Evolutionary conservation across 2,329 filamentous ascomycete species (phyloP), one percentile per base, ranked within the genome.

Genomic region (Ramularia collo-cygni): DNA sequence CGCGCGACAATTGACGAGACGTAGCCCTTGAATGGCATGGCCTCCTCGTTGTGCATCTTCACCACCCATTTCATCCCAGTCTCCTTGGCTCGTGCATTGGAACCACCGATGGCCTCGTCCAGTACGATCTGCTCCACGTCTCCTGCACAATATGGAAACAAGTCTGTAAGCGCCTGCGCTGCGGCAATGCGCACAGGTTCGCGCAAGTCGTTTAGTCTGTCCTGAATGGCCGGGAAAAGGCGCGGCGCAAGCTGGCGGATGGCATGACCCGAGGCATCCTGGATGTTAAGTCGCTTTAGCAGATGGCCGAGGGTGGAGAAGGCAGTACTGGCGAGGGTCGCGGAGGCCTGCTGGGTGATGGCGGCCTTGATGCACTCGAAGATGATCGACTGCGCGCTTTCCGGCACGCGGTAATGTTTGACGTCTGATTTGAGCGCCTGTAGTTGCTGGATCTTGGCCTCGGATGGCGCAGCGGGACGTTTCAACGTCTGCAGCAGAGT

Each of bases 381-480:
- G 48, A 95, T 77, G 42, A 77, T 71, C 17, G 77, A 66, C 53
- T 93, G 76, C 55, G 75, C 75, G 39, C 66, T 65, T 51, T 93
- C 86, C 45, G 87, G 86, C 32, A 95, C 85, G 68, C 88, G 88
- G 61, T 85, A 83, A 64, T 94, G 88, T 64, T 95, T 95, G 71
- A 95, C 95, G 61, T 80, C 77, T 30, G 85, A 88, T 66, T 95
- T 94, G 64, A 89, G 71, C 55, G 70, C 73, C 44, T 79, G 85
- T 53, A 95, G 77, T 38, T 77, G 75, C 49, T 77, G 71, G 48
- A 87, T 74, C 60, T 88, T 88, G 37, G 72, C 66, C 55, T 89
- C 83, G 53, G 85, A 70, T 35, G 78, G 73, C 27, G 75, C 72
- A 53, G 85, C 83, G 53, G 77, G 75, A 61, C 74, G 72, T 59